Base-by-base conservation (phyloP, 345 rosid species). In the Aurinia saxatilis region DNA sequence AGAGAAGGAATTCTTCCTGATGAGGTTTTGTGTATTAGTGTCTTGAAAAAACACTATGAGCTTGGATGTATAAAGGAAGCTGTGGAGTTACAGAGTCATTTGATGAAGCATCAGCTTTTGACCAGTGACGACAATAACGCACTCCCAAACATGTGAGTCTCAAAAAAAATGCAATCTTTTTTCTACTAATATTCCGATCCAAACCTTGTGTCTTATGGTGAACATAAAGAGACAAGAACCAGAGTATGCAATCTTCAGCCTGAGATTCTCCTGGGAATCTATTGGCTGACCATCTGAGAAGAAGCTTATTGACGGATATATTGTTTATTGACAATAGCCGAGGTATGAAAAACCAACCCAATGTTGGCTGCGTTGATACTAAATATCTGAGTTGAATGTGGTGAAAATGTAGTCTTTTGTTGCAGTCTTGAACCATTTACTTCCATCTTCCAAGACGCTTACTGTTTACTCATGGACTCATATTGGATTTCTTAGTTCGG, bases 1-100 rank as follows among this genome's bases (percentile, higher is more conserved):
- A 17, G 27, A 31, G 78, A 75, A 67, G 81, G 74, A 33, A 76
- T 87, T 50, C 30, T 67, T 10, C 95, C 91, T 7, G 86, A 87
- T 72, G 80, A 78, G 71, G 69, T 82, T 71, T 75, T 84, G 18
- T 84, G 86, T 73, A 60, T 71, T 63, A 46, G 64, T 73, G 64
- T 84, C 18, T 30, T 87, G 51, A 82, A 65, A 81, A 84, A 82
- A 79, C 74, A 78, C 62, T 67, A 76, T 71, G 91, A 84, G 77
- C 71, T 68, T 39, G 84, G 85, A 39, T 63, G 68, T 54, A 33
- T 70, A 40, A 76, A 82, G 51, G 84, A 80, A 72, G 87, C 81
- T 6, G 27, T 23, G 55, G 70, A 72, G 50, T 65, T 63, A 72
- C 18, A 86, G 81, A 75, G 77, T 62, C 80, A 75, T 52, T 44